Conservation (phyloP, 306 rosid species). For the Acacia crassicarpa region DNA sequence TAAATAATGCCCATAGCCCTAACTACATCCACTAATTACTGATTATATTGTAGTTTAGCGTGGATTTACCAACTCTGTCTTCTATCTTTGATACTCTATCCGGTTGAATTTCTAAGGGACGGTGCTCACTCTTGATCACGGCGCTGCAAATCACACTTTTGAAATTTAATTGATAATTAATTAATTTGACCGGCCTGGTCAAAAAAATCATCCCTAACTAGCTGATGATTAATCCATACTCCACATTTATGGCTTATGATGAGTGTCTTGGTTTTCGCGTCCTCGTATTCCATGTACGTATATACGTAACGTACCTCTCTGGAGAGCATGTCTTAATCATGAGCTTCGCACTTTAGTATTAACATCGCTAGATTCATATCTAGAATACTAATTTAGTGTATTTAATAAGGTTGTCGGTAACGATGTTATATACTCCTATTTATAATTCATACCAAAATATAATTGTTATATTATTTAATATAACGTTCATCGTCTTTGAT, state of each 20-base stretch:
- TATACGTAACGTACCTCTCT: not conserved
- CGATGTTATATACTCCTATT: not conserved
- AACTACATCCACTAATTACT: constrained; percentile 37
- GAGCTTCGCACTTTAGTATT: no score
- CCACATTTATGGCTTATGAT: not conserved
- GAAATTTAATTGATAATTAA: no score
- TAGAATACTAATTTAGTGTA: not conserved
- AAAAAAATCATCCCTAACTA: not conserved
- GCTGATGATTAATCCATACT: not conserved
- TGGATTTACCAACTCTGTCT: constrained; percentile 52
- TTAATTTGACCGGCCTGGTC: not conserved
- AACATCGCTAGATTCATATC: not conserved
- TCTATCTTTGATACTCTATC: constrained; percentile 12
- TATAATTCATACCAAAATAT: not conserved
- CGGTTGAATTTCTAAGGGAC: constrained; percentile 19
- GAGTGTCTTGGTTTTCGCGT: not conserved
- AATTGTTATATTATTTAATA: not conserved
- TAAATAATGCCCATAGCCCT: constrained; percentile 39
- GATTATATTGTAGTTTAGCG: constrained; percentile 37
- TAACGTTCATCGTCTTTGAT: not conserved
- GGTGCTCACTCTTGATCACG: constrained; percentile 6
- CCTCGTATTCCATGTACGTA: not conserved
- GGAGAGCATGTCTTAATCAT: not conserved
- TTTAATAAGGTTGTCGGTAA: not conserved
- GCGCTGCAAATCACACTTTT: not conserved